A percentile compares a stretch with the other conserved stretches of the same genome.
Evolutionary conservation across 345 rosid species (phyloP).

Genomic region (Salix koriyanagi): DNA sequence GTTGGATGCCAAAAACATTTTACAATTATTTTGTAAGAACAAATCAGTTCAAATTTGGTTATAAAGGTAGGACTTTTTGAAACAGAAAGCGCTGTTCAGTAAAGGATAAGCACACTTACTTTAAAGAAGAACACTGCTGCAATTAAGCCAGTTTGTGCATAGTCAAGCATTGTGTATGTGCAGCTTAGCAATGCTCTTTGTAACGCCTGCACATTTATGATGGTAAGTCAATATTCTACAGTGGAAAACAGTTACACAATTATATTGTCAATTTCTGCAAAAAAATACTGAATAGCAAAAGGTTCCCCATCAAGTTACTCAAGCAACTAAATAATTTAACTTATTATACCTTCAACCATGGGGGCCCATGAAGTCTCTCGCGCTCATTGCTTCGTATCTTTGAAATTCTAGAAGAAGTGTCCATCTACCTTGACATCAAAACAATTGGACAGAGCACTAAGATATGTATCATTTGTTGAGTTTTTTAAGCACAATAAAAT

Average conservation of each 20-base stretch:
- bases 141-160: conserved; percentile 93
- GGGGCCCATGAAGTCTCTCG: conserved; percentile 91
- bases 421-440: conserved; percentile 80
- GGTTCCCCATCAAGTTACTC: neutral
- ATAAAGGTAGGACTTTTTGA: neutral
- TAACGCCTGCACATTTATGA: conserved; percentile 35
- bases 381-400: conserved; percentile 87
- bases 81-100: too few species aligned
- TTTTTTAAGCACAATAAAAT: neutral
- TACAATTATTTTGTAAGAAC: neutral
- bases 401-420: conserved; percentile 91
- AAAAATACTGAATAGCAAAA: neutral
- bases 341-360: conserved; percentile 77
- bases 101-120: conserved; percentile 40
- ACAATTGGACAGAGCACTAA: conserved; percentile 15
- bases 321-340: neutral
- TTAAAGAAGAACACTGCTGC: conserved; percentile 95
- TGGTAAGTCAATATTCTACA: conserved; percentile 10
- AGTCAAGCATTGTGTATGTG: conserved; percentile 76
- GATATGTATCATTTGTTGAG: neutral
- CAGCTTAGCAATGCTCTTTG: conserved; percentile 87
- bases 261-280: neutral
- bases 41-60: neutral
- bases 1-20: neutral
- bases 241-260: neutral